phyloP scores from a whole-genome alignment of 805 yeast species.

The Yarrowia bubula region DNA sequence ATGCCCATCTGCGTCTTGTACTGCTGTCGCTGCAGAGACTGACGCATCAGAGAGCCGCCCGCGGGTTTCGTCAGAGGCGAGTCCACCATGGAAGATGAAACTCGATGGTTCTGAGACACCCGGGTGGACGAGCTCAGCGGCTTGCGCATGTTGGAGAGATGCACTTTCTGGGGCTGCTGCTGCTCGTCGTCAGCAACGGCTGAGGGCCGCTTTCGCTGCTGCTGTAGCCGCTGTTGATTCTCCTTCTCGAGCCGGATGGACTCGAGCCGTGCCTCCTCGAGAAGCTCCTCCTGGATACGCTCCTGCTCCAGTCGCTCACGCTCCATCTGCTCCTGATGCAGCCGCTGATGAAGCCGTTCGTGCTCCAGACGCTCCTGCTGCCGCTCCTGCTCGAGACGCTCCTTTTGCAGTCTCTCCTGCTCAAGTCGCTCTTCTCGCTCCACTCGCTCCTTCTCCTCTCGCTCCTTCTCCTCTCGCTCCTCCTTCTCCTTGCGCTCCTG shows the following conservation, averaged over 20 bases:
- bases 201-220: background rate
- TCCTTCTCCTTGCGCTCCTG: conserved; percentile 2
- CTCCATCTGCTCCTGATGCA: background rate
- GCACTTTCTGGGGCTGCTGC: conserved; percentile 2
- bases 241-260: conserved; percentile 13
- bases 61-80: conserved; percentile 16
- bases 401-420: background rate
- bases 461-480: background rate
- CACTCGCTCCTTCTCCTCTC: background rate
- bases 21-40: conserved; percentile 3
- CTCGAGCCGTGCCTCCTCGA: conserved; percentile 12
- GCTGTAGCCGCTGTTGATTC: conserved; percentile 7
- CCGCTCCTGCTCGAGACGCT: background rate
- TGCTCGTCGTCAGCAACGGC: conserved; percentile 1
- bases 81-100: conserved; percentile 10
- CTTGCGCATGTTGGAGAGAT: conserved; percentile 25
- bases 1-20: conserved; percentile 20
- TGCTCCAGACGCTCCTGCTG: background rate
- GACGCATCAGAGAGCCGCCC: conserved; percentile 9
- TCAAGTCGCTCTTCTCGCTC: background rate
- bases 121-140: background rate
- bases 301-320: background rate
- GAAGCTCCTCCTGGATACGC: conserved; percentile 13
- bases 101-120: background rate
- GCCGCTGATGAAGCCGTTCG: background rate